Base-by-base conservation (phyloP, 176 grass and related monocot species). In the Areca catechu region DNA sequence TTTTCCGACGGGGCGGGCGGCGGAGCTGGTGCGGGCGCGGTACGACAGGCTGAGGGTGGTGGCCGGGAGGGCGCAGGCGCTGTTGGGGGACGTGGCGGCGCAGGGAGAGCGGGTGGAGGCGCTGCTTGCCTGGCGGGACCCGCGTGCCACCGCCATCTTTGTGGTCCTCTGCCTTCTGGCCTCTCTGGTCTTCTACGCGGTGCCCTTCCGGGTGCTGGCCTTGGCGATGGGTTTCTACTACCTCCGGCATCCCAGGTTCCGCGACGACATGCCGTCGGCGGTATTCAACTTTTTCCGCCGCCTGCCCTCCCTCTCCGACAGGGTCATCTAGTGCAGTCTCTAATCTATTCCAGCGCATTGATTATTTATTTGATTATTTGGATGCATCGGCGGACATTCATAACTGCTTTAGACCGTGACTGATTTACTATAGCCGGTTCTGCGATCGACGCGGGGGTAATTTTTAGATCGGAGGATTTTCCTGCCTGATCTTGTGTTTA, bases 251-350 rank as follows among this genome's bases (percentile, higher is more conserved):
- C 88, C 93, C 12, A 83, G 81, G 70, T 98, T 98, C 82, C 81
- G 87, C 62, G 84, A 79, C 57, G 93, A 98, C 69, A 92, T 98
- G 88, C 93, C 93, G 1, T 85, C 93, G 19, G 69, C 82, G 15
- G 76, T 65, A 2, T 92, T 98, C 73, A 98, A 98, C 80, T 98
- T 98, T 68, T 98, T 98, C 81, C 81, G 87, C 29, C 83, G 93
- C 19, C 55, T 98, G 24, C 93, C 93, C 17, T 88, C 93, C 14
- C 50, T 83, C 20, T 85, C 93, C 51, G 93, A 98, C 59, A 57
- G 87, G 51, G 76, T 98, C 22, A 73, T 98, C 20, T 95, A 95
- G 69, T 5, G 7, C 9, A 1, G 5, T 34, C 7, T n/a, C n/a
- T 34, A 7, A 9, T 43, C 10, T 2, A 43, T 2, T 43, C 7